A percentile compares a stretch with the other conserved stretches of the same genome.
Evolutionary conservation across 495 filamentous ascomycete genomes (phyloP).

Genomic region (Aspergillus sclerotiicarbonarius): DNA sequence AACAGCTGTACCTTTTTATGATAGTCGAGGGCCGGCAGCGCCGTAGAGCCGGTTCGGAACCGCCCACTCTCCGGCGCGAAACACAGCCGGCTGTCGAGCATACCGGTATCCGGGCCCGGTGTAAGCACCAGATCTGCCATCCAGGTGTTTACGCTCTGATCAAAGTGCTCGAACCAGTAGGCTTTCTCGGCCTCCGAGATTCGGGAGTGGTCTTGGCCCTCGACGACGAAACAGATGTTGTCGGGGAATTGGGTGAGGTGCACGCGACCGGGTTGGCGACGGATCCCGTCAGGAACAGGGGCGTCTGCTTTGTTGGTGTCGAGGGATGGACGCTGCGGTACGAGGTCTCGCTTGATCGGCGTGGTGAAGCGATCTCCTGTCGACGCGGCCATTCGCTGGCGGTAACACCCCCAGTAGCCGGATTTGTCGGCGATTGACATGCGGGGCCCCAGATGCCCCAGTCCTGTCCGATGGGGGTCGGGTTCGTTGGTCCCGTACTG

Average conservation of each 20-base stretch:
- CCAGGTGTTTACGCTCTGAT: slow-evolving; percentile 17
- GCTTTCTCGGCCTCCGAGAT: slow-evolving; percentile 15
- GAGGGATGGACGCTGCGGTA: too few species aligned
- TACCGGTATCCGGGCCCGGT: slow-evolving; percentile 15
- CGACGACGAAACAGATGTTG: slow-evolving; percentile 28
- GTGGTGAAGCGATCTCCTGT: background rate
- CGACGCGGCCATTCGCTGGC: slow-evolving; percentile 17
- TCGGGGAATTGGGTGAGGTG: slow-evolving; percentile 20
- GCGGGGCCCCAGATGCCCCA: slow-evolving; percentile 14
- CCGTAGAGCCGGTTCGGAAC: slow-evolving; percentile 1
- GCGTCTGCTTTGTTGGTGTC: too few species aligned
- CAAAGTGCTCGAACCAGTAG: slow-evolving; percentile 21
- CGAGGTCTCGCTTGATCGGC: too few species aligned
- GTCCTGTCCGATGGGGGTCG: slow-evolving; percentile 17
- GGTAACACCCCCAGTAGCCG: slow-evolving; percentile 33
- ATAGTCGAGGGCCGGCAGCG: slow-evolving; percentile 11
- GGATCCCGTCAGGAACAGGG: too few species aligned
- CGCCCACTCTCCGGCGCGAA: slow-evolving; percentile 11
- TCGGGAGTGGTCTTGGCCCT: slow-evolving; percentile 27
- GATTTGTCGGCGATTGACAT: slow-evolving; percentile 14
- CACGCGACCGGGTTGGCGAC: slow-evolving; percentile 16
- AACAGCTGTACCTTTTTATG: slow-evolving; percentile 26
- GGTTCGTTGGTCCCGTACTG: slow-evolving; percentile 20
- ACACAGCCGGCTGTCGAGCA: slow-evolving; percentile 18
- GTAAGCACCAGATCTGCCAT: slow-evolving; percentile 22